A percentile compares a stretch with the other conserved stretches of the same genome.
Conservation (phyloP, 2,329 filamentous ascomycete species). For the Davidsoniella eucalypti region DNA sequence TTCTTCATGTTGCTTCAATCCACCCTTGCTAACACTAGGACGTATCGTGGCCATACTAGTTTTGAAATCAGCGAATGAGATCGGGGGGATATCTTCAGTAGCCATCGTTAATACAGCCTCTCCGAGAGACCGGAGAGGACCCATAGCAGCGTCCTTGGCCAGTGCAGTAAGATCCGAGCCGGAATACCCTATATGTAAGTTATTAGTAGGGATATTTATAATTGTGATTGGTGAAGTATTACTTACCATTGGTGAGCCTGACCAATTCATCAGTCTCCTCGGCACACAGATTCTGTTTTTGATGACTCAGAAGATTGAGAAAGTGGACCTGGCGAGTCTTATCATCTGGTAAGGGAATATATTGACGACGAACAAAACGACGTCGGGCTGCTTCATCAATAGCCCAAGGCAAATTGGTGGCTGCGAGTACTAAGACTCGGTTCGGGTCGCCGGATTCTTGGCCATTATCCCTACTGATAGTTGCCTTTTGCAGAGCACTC, state of each 20-base stretch:
- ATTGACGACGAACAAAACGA: slow-evolving; percentile 82
- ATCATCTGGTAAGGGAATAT: slow-evolving; percentile 82
- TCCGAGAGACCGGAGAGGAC: slow-evolving; percentile 73
- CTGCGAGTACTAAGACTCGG: slow-evolving; percentile 80
- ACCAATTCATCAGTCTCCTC: slow-evolving; percentile 60
- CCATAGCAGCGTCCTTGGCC: slow-evolving; percentile 97
- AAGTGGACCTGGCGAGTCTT: slow-evolving; percentile 68
- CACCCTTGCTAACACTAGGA: slow-evolving; percentile 73
- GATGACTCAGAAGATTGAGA: slow-evolving; percentile 62
- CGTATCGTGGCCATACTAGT: slow-evolving; percentile 71
- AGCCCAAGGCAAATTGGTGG: slow-evolving; percentile 92
- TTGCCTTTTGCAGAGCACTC: slow-evolving; percentile 84
- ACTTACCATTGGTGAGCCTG: slow-evolving; percentile 64
- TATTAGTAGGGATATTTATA: neutral
- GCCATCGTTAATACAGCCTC: slow-evolving; percentile 80
- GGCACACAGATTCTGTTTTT: slow-evolving; percentile 64
- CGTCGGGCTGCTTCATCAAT: slow-evolving; percentile 90
- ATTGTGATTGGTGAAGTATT: slow-evolving; percentile 10
- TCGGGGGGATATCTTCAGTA: slow-evolving; percentile 86
- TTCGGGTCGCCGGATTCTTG: slow-evolving; percentile 51
- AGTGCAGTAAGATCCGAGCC: slow-evolving; percentile 93
- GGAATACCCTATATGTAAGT: slow-evolving; percentile 56
- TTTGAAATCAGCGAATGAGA: slow-evolving; percentile 67
- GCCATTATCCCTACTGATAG: slow-evolving; percentile 55
- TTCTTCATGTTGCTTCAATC: slow-evolving; percentile 77